Evolutionary conservation across 129 eudicot species (phyloP), one percentile per base, ranked within the genome.

Genomic region (Daucus carota): DNA sequence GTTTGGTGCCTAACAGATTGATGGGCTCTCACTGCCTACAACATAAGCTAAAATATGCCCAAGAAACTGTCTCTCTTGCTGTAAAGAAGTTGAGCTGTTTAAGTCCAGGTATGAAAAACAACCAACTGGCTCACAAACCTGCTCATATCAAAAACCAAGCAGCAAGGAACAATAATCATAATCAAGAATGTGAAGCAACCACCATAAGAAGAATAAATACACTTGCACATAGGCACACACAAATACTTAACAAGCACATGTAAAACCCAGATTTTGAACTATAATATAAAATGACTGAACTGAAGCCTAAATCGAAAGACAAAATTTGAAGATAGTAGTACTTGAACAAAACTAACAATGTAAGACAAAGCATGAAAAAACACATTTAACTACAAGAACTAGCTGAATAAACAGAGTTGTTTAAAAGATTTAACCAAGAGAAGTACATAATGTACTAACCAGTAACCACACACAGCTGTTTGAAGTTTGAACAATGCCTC

Each of bases 341-440:
- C 74, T 71, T 71, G 12, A 42, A 42, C 26, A 40, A 70, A 11
- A 42, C 12, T 40, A 71, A 71, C 28, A 71, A 71, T 42, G n/a
- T 11, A 71, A 66, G 43, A 69, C 47, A 0, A 20, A 47, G 78
- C 18, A 52, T 14, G 0, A 66, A 2, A 28, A 66, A 66, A 18
- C 48, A n/a, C 16, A 43, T 31, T 28, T 74, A 50, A n/a, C 17
- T 7, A 52, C 62, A 52, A 31, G 43, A 77, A 60, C 57, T 76
- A 47, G 68, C 66, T 28, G n/a, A 38, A 52, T 28, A 38, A 42
- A 78, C 29, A 72, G 69, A 42, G 22, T 72, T 76, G 62, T 65
- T 81, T 34, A 76, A 32, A 75, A 79, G 88, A 81, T 79, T 83
- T 73, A 76, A 46, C 46, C n/a, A 28, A 33, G 68, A 33, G 60